Conservation (phyloP, 305 asterid species). For the Caryopteris hybrid region DNA sequence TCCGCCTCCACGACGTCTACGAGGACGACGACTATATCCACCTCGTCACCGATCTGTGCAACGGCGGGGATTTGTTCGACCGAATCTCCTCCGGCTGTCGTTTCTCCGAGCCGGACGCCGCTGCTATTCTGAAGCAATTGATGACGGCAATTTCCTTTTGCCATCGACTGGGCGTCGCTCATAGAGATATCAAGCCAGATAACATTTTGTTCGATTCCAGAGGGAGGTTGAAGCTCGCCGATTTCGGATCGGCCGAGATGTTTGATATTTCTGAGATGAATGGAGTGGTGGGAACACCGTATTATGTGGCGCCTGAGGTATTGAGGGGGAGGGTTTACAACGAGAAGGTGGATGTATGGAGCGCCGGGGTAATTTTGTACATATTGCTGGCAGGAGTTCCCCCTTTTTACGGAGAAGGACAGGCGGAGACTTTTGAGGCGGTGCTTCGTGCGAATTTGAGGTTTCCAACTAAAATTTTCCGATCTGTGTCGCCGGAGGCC, state of each 20-base stretch:
- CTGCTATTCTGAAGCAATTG: conserved; percentile 34
- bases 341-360: conserved; percentile 94
- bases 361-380: conserved; percentile 82
- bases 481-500: conserved; percentile 70
- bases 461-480: conserved; percentile 64
- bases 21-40: conserved; percentile 72
- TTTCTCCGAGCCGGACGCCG: conserved; percentile 44
- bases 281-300: conserved; percentile 88
- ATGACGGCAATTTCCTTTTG: conserved; percentile 47
- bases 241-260: conserved; percentile 91
- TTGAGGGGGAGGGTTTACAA: conserved; percentile 60
- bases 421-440: conserved; percentile 76
- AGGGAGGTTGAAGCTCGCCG: conserved; percentile 70
- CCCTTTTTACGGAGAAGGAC: conserved; percentile 77
- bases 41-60: conserved; percentile 66
- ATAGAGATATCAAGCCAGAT: conserved; percentile 81
- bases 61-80: conserved; percentile 58
- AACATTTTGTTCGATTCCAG: conserved; percentile 60
- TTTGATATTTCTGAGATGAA: conserved; percentile 56
- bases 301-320: conserved; percentile 90
- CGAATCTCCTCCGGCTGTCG: conserved; percentile 40
- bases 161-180: conserved; percentile 63
- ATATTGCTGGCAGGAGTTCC: conserved; percentile 84
- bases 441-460: conserved; percentile 73
- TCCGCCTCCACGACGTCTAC: conserved; percentile 48